Evolutionary conservation across 805 yeast species (phyloP), one percentile per base, ranked within the genome.

Genomic region (Candida saitoana): DNA sequence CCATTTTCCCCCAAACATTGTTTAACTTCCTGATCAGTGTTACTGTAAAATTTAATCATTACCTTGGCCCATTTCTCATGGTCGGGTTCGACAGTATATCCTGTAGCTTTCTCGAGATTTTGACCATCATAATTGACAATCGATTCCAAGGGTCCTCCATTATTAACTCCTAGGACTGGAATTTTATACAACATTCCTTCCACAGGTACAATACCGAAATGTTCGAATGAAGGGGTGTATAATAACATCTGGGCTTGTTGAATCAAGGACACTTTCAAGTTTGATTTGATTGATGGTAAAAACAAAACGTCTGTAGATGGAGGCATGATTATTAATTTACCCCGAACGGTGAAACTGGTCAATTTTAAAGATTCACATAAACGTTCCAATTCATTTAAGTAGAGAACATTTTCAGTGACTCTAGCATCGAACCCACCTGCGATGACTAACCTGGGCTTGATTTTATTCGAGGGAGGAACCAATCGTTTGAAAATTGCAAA

Each of bases 171-270:
- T 39, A 93, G 65, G 0, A 90, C 96, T 0, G 96, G 88, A 0
- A 83, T 82, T 20, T 86, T 84, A 43, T 77, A 71, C 36, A 83
- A 73, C 97, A 93, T 90, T 9, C 96, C 90, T 59, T 93, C 99
- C 12, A 93, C 72, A 1, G 99, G 99, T 7, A 93, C 99, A 49
- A 93, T 93, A 11, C 99, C 99, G 58, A 93, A 93, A 65, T 93
- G 99, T 61, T 93, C 99, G 52, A 76, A 76, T 0, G 85, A 73
- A 2, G 99, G 99, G 0, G 99, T 93, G 57, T 93, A 93, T 35
- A 90, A 63, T 17, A 93, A 69, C 42, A 85, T 51, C 36, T 74
- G 73, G 2, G 90, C 72, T 7, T 68, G 61, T 30, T 73, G 59
- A 25, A 93, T 65, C 19, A 93, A 70, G 2, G 74, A 56, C 72